Evolutionary conservation across 2,329 filamentous ascomycete species (phyloP), one percentile per base, ranked within the genome.

Genomic region (Lachnellula occidentalis): DNA sequence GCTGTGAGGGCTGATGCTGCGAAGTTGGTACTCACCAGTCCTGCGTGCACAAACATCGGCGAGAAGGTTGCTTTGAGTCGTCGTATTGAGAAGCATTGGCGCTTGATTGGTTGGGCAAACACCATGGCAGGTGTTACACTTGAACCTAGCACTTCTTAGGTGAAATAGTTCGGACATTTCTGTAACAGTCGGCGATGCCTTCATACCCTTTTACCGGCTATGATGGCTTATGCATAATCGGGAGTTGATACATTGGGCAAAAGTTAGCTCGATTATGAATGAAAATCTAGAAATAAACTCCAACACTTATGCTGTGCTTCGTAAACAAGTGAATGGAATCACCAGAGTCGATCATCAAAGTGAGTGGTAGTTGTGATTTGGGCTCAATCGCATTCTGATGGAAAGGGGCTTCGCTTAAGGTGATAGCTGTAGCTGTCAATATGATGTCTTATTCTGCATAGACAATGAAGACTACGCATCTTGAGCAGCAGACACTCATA

Each of bases 1-100:
- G 92, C 90, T 67, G 95, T 97, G 71, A 96, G 94, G 82, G 92
- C 92, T 69, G 94, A 99, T 81, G 92, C 92, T 55, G 94, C 94
- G 55, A 96, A 96, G 79, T 81, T 99, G 63, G 87, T 90, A 57
- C 79, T 99, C 66, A 97, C 92, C 58, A 92, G 85, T 71, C 92
- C 92, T 45, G 94, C 94, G 55, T 99, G 94, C 79, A 99, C 94
- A 49, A 92, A 95, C 72, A 87, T 96, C 69, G 92, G 92, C 62
- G 92, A 99, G 80, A 97, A 99, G 87, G 92, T 99, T 68, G 94
- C 94, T 42, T 80, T 99, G 69, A 91, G 86, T 72, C 82, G 94
- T 76, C 89, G 94, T 85, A 96, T 97, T 68, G 94, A 99, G 76
- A 97, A 97, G 84, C 92, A 96, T 76, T 97, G 92, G 92, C 89